phyloP scores from a whole-genome alignment of 306 rosid species.

The Rubus parviflorus region DNA sequence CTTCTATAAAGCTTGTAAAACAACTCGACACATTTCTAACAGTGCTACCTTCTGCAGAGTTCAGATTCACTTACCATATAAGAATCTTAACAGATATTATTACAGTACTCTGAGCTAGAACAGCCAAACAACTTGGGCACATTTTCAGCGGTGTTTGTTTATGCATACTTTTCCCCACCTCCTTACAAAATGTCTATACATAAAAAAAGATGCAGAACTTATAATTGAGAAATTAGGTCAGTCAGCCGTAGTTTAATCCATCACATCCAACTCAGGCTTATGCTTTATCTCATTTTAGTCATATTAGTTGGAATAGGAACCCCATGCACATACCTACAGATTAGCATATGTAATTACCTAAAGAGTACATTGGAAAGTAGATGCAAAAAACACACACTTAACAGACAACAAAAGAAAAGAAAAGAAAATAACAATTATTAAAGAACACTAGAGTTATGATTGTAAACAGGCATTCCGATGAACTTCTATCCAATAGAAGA shows the following conservation, averaged over 20 bases:
- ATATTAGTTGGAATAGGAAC: neutral
- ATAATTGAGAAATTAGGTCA: neutral
- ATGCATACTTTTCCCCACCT: neutral
- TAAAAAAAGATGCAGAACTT: neutral
- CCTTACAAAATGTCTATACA: neutral
- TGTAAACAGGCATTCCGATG: neutral
- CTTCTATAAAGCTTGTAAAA: neutral
- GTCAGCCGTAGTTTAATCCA: neutral
- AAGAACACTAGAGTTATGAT: neutral
- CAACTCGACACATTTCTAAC: neutral
- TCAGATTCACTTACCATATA: neutral
- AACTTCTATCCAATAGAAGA: neutral
- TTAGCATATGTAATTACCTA: neutral
- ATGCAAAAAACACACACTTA: neutral
- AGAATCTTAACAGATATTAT: neutral
- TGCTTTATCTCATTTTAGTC: neutral
- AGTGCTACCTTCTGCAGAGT: neutral
- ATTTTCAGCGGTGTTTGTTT: neutral
- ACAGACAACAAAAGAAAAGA: neutral
- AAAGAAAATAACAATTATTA: neutral
- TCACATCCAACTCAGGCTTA: neutral
- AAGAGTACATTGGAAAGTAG: neutral
- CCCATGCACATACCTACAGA: neutral
- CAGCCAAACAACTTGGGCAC: neutral
- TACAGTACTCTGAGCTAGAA: neutral